phyloP scores from a whole-genome alignment of 73 alveolate genomes.

The Tetrahymena malaccensis region DNA sequence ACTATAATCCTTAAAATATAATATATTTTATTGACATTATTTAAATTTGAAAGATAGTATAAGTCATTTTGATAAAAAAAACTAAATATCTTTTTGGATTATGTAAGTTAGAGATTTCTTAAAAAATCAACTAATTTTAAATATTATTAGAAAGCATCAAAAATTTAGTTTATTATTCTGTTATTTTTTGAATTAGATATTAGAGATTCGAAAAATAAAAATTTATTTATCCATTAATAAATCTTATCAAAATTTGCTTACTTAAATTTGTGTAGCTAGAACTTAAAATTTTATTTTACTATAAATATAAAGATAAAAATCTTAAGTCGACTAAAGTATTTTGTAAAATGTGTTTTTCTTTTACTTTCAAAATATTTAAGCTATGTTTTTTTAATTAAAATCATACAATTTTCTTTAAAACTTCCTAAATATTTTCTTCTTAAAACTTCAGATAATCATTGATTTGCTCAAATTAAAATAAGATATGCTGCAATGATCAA shows the following conservation, averaged over 20 bases:
- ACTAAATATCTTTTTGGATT: no score
- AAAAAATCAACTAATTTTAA: no score
- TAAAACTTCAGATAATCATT: no score
- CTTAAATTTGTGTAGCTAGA: neutral
- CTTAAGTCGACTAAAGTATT: neutral
- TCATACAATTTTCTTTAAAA: neutral
- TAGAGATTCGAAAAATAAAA: neutral
- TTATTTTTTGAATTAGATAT: neutral
- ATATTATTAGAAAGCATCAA: no score
- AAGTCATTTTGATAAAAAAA: no score
- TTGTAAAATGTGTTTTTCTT: neutral
- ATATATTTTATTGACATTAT: no score
- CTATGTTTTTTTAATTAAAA: neutral
- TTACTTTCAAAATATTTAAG: neutral
- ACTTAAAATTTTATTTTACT: neutral
- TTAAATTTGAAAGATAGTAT: no score
- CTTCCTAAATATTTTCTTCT: no score
- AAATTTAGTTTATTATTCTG: neutral
- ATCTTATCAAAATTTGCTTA: neutral
- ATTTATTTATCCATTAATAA: neutral
- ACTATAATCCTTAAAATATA: no score
- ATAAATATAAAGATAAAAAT: neutral
- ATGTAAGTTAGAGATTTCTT: no score
- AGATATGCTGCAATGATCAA: neutral
- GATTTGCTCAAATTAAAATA: neutral